Percentiles rank a stretch among this genome's conserved stretches.
Conservation (phyloP, 2,329 filamentous ascomycete species). For the Drechslerella coelobrocha region DNA sequence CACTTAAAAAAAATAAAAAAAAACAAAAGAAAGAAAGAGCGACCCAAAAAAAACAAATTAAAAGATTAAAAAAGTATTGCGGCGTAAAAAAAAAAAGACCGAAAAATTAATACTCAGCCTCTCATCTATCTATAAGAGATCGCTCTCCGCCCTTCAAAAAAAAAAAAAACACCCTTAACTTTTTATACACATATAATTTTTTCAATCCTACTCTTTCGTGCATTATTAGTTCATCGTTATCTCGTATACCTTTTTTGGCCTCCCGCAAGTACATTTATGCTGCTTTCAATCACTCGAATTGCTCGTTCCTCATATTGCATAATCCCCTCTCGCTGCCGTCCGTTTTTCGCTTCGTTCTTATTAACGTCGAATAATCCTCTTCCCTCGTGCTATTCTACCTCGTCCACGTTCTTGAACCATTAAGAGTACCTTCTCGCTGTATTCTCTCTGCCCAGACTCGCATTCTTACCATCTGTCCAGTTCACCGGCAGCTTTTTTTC, state of each 20-base stretch:
- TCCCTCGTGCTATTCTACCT: conserved; percentile 9
- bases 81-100: background rate
- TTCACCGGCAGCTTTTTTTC: conserved; percentile 10
- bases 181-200: no score
- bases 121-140: no score
- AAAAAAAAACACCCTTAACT: no score
- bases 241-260: no score
- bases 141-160: no score
- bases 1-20: background rate
- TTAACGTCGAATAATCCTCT: conserved; percentile 22
- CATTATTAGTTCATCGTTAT: no score
- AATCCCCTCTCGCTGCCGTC: conserved; percentile 15
- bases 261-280: conserved; percentile 3
- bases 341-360: no score
- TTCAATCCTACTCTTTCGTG: no score
- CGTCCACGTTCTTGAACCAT: conserved; percentile 19
- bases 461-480: conserved; percentile 36
- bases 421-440: conserved; percentile 35
- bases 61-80: background rate
- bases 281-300: conserved; percentile 2
- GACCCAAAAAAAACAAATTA: background rate
- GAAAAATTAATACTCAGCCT: no score
- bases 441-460: no score
- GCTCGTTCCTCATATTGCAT: conserved; percentile 6
- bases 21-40: background rate